Evolutionary conservation across 768 basidiomycete species (phyloP), one percentile per base, ranked within the genome.

Genomic region (Mycena alexandri): DNA sequence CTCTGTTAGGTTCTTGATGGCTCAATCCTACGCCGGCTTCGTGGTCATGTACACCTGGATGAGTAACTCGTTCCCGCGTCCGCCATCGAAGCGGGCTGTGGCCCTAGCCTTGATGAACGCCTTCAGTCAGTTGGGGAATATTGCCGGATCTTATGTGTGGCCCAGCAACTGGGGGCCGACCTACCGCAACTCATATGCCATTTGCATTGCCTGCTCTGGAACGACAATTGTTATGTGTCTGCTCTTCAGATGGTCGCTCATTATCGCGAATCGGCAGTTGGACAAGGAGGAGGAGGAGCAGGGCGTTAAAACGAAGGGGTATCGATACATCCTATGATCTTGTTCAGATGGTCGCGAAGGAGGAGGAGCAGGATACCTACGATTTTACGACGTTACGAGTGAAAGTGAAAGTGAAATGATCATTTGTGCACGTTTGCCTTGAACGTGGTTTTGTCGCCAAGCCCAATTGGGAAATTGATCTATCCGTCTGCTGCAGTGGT

Each of bases 101-200:
- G 67, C 93, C 9, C 83, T 96, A 65, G 94, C 93, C 13, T 80
- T 92, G 72, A 86, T 94, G 75, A 93, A 95, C 77, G 88, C 90
- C 29, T 92, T 92, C 77, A 89, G 90, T 34, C 66, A 93, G 74
- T 83, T 95, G 29, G 95, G 95, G 7, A 96, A 96, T 78, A 83
- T 96, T 62, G 84, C 90, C 19, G 72, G 47, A 69, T 89, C 88
- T 44, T 92, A 92, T 74, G 81, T 89, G 47, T 93, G 90, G 89
- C 90, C 88, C 13, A 79, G 76, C 42, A 71, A 65, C 9, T 93
- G 90, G 90, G 91, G 90, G 10, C 90, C 89, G 25, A 86, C 86
- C 0, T 94, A 93, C 78, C 77, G 78, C 3, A 81, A 86, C 61
- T 90, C 91, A 13, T 95, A 90, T 78, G 87, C 81, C 50, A 93